Evolutionary conservation across 2,329 filamentous ascomycete genomes (phyloP).

Genomic region (Trichoderma arundinaceum): DNA sequence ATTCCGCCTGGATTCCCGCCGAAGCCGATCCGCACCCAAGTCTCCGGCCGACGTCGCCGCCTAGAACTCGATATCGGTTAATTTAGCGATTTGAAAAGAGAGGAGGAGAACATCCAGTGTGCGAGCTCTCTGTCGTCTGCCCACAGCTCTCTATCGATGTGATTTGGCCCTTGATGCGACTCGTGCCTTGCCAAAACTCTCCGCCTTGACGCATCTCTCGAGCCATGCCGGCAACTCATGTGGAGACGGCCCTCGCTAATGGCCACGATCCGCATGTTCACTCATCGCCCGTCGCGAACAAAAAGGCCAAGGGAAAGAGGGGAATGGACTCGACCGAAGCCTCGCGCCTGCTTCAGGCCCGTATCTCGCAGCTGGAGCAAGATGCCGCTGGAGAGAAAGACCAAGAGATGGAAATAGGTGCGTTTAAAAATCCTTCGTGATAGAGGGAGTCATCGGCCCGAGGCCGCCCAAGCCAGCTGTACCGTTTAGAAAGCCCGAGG

Average conservation of each 20-base stretch:
- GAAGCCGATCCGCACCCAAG: slow-evolving; percentile 19
- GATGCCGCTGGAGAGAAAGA: slow-evolving; percentile 94
- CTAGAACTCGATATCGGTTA: slow-evolving; percentile 8
- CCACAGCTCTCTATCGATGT: slow-evolving; percentile 26
- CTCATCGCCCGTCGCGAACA: slow-evolving; percentile 56
- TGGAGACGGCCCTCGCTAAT: slow-evolving; percentile 51
- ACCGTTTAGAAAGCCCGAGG: background rate
- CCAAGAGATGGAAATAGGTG: slow-evolving; percentile 94
- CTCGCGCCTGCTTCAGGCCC: slow-evolving; percentile 86
- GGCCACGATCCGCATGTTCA: slow-evolving; percentile 50
- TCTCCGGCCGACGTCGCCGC: slow-evolving; percentile 1
- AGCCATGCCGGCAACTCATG: slow-evolving; percentile 50
- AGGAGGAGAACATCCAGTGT: background rate
- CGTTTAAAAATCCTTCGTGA: slow-evolving; percentile 41
- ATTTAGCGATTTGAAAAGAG: slow-evolving; percentile 2
- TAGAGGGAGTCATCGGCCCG: background rate
- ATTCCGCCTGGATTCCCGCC: slow-evolving; percentile 22
- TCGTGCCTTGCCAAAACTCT: slow-evolving; percentile 11
- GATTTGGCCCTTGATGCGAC: slow-evolving; percentile 32
- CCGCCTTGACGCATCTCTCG: slow-evolving; percentile 33
- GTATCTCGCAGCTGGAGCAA: slow-evolving; percentile 93
- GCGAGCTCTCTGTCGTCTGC: background rate
- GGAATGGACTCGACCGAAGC: slow-evolving; percentile 84
- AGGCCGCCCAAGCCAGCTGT: background rate
- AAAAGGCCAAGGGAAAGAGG: slow-evolving; percentile 87